Percentiles rank a stretch among this genome's conserved stretches.
phyloP scores from a whole-genome alignment of 169 alveolate genomes.

The Cryptosporidium tyzzeri region DNA sequence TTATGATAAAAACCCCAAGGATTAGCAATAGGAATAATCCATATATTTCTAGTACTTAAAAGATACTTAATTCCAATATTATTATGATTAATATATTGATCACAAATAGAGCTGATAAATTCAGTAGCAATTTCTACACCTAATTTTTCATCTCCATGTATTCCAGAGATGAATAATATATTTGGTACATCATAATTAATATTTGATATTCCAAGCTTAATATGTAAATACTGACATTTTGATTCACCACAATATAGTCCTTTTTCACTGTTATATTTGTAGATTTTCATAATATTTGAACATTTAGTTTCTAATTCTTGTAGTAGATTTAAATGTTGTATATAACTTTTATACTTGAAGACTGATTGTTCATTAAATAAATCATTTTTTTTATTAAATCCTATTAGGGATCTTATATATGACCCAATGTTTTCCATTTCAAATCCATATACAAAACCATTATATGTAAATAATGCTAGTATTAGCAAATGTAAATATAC shows the following conservation, averaged over 20 bases:
- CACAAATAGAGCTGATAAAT: conserved; percentile 31
- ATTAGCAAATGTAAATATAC: not conserved
- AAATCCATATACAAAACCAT: not conserved
- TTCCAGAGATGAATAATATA: conserved; percentile 36
- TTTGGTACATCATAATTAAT: conserved; percentile 2
- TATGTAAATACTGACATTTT: conserved; percentile 11
- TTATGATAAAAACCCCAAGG: conserved; percentile 63
- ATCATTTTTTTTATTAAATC: not conserved
- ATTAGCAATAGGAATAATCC: conserved; percentile 55
- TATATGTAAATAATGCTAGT: too few relatives aligned
- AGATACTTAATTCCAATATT: conserved; percentile 17
- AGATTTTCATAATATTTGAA: not conserved
- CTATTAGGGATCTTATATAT: not conserved
- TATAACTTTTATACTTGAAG: conserved; percentile 12
- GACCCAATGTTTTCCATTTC: not conserved
- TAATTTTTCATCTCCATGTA: conserved; percentile 59
- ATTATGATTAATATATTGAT: not conserved
- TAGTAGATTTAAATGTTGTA: not conserved
- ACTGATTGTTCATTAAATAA: not conserved
- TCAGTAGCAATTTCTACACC: conserved; percentile 31
- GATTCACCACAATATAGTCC: conserved; percentile 30
- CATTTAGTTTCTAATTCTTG: conserved; percentile 15
- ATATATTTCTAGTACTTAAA: conserved; percentile 32
- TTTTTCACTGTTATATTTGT: conserved; percentile 1
- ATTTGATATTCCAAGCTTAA: conserved; percentile 20